Percentiles rank a stretch among this genome's conserved stretches.
phyloP scores from a whole-genome alignment of 208 protist genomes.

The Wallacemonas rigidus region DNA sequence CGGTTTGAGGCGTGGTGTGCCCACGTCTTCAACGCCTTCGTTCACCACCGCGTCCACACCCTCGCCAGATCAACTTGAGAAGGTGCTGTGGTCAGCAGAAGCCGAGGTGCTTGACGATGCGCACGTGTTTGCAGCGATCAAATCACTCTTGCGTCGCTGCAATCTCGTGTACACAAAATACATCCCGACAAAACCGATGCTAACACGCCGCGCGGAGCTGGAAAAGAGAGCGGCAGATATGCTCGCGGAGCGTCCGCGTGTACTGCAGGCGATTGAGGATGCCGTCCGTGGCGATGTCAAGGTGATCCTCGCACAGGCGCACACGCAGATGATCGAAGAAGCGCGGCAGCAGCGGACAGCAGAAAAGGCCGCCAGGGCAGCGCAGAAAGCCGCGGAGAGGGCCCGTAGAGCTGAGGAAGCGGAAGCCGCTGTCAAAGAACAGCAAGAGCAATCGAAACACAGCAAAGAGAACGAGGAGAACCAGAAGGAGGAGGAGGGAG shows the following conservation, averaged over 20 bases:
- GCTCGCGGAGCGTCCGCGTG: constrained; percentile 9
- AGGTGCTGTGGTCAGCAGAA: constrained; percentile 22
- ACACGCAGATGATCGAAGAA: constrained; percentile 1
- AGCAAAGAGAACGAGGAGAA: no score
- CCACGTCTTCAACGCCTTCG: not conserved
- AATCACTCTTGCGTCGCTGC: constrained; percentile 32
- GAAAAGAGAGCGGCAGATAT: constrained; percentile 26
- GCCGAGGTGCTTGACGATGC: constrained; percentile 32
- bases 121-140: constrained; percentile 23
- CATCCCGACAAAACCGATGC: constrained; percentile 35
- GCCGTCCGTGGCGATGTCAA: constrained; percentile 30
- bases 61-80: no score
- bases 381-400: not conserved
- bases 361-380: not conserved
- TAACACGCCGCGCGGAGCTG: constrained; percentile 25
- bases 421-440: not conserved
- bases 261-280: constrained; percentile 18
- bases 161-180: constrained; percentile 37
- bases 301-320: constrained; percentile 6
- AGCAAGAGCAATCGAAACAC: no score
- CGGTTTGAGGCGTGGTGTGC: not conserved
- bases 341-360: constrained; percentile 8
- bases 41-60: not conserved
- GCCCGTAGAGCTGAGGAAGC: not conserved
- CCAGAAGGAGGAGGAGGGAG: not conserved